Evolutionary conservation across 192 early-diverging fungal genomes (phyloP), one percentile per base, ranked within the genome.

Genomic region (Gigaspora rosea): DNA sequence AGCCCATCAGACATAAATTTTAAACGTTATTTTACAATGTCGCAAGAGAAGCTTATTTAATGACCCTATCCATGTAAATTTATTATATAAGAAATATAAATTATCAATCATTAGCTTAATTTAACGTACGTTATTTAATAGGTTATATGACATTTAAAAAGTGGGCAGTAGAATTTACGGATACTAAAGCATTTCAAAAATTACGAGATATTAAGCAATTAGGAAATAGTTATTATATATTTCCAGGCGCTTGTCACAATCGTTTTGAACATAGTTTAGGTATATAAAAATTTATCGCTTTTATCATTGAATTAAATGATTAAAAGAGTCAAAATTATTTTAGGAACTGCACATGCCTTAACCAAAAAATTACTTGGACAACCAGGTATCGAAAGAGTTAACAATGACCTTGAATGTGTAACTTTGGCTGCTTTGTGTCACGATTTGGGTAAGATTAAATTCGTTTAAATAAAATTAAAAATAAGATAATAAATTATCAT

Each of bases 151-250:
- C 84, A 15, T 84, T 98, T 8, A 92, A 91, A 68, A 80, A 86
- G 50, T 80, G 86, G 51, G 83, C 82, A 61, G 80, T 95, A 36
- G 82, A 90, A 47, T 84, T 92, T 56, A 94, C 96, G n/a, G 97
- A 99, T 75, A 99, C 97, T 10, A 88, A 91, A 9, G 94, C 98
- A 86, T 99, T 99, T 77, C 97, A 99, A 81, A 86, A 96, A 41
- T 87, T 98, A 67, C 91, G 97, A 16, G 89, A 95, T 73, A 82
- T 98, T 18, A 98, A 96, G 80, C 96, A 88, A 68, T 80, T 93
- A 41, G 97, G 97, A 35, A 87, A 91, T 16, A 86, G 91, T 0
- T 97, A 97, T 81, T 94, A 87, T 80, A 95, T 98, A 2, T 97
- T 95, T 80, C 94, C 95, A 8, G 95, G 97, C 50, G 96, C 90